Base-by-base conservation (phyloP, 2,329 filamentous ascomycete genomes). In the Chaetomium globosum region DNA sequence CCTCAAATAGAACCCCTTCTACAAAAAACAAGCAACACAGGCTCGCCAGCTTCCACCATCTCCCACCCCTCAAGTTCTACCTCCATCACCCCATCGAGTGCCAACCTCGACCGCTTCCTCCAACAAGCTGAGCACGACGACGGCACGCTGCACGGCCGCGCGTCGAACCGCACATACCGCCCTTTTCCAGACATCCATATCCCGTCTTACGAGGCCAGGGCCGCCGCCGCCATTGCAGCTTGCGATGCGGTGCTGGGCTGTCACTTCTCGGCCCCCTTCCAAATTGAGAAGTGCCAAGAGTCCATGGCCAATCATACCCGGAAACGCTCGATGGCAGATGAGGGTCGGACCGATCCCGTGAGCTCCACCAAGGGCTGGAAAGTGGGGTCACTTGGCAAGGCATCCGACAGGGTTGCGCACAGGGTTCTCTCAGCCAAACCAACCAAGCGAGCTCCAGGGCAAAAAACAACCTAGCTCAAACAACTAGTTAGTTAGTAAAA, bases 61-160 rank as follows among this genome's bases (percentile, higher is more conserved):
- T 19, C 13, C 16, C 13, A 4, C 36, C 16, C 43, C 8, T 48
- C 43, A 48, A 9, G 8, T 36, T 36, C 33, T 36, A 36, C 43
- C 43, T 5, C 19, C 2, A 13, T 7, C 4, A 21, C 43, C 59
- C 23, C 39, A 46, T 39, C 36, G 36, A 39, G 13, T 16, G 36
- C 36, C 60, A 62, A 43, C 43, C 23, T 63, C 21, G 26, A 58
- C 19, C 54, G 33, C 19, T 63, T 59, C 33, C 31, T 58, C n/a
- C 1, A 63, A 19, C 61, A 63, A 54, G 26, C 53, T 33, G 31
- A 48, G 46, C 39, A 16, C 43, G 55, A 59, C 48, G 61, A 59
- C 33, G 55, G 23, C 61, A 59, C 61, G 23, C 61, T 63, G 4
- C 26, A 63, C 48, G 33, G 33, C 26, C 54, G 61, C 13, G 19